phyloP scores from a whole-genome alignment of 495 filamentous ascomycete species.

The Podospora australis region DNA sequence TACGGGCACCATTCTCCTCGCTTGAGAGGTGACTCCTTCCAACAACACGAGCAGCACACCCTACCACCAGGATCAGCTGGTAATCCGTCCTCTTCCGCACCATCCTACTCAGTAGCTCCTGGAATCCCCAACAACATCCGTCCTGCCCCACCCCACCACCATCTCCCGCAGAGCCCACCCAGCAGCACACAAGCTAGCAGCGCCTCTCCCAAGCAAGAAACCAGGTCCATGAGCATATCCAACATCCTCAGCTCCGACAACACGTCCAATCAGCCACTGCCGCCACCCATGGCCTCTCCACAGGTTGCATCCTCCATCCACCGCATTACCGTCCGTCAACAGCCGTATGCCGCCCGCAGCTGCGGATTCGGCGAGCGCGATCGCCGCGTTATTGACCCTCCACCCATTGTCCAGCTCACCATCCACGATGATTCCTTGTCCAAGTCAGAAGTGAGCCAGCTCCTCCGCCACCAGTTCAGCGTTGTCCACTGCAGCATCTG shows the following conservation, averaged over 20 bases:
- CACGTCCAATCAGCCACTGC: slow-evolving; percentile 22
- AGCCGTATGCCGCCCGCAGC: slow-evolving; percentile 81
- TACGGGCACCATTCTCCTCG: slow-evolving; percentile 20
- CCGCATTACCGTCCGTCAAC: slow-evolving; percentile 73
- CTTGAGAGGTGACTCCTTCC: slow-evolving; percentile 14
- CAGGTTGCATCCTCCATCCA: slow-evolving; percentile 16
- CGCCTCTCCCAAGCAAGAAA: slow-evolving; percentile 26
- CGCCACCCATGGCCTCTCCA: slow-evolving; percentile 17
- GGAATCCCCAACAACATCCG: slow-evolving; percentile 10
- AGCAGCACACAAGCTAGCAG: slow-evolving; percentile 20
- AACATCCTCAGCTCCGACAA: slow-evolving; percentile 35
- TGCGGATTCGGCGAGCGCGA: slow-evolving; percentile 94
- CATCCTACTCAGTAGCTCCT: slow-evolving; percentile 6
- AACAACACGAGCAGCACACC: slow-evolving; percentile 14
- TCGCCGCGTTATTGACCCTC: slow-evolving; percentile 88
- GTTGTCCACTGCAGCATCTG: slow-evolving; percentile 79
- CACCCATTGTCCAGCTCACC: slow-evolving; percentile 84
- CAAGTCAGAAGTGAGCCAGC: slow-evolving; percentile 46
- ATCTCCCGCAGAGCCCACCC: slow-evolving; percentile 20
- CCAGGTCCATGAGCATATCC: slow-evolving; percentile 42
- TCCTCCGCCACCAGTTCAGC: slow-evolving; percentile 67
- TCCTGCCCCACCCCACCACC: slow-evolving; percentile 3
- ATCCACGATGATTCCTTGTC: slow-evolving; percentile 56
- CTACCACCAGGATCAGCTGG: slow-evolving; percentile 9
- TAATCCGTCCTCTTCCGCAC: slow-evolving; percentile 4